Conservation (phyloP, 2,329 filamentous ascomycete genomes). For the Stachybotrys chartarum region DNA sequence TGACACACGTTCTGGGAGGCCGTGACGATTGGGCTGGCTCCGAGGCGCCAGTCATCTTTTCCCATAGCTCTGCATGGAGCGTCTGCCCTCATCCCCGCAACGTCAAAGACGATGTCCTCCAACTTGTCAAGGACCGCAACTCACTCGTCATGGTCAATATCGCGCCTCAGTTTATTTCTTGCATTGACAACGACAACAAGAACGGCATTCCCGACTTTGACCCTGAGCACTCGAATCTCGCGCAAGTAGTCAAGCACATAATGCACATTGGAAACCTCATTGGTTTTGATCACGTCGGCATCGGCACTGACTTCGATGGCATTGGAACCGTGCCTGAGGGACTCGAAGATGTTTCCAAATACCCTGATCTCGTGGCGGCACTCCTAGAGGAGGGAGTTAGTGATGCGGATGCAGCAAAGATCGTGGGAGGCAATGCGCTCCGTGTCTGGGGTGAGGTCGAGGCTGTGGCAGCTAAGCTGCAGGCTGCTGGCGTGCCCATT, state of each 20-base stretch:
- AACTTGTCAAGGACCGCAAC: conserved; percentile 64
- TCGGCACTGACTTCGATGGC: conserved; percentile 87
- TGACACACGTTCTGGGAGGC: conserved; percentile 71
- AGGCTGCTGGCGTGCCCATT: conserved; percentile 44
- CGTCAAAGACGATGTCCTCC: conserved; percentile 75
- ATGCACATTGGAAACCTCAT: conserved; percentile 74
- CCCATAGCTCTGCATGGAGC: conserved; percentile 74
- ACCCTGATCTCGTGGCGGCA: conserved; percentile 70
- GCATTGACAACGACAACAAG: conserved; percentile 49
- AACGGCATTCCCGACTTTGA: conserved; percentile 63
- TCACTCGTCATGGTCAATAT: conserved; percentile 92
- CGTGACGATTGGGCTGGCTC: conserved; percentile 61
- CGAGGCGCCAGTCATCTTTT: conserved; percentile 78
- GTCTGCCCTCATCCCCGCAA: conserved; percentile 87
- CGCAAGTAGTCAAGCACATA: conserved; percentile 74
- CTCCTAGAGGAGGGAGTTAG: conserved; percentile 66
- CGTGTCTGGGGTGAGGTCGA: conserved; percentile 82
- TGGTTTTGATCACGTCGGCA: conserved; percentile 79
- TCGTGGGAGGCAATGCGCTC: conserved; percentile 74
- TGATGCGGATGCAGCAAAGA: conserved; percentile 64
- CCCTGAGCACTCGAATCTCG: conserved; percentile 62
- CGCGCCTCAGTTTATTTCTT: conserved; percentile 73
- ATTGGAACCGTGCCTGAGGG: conserved; percentile 61
- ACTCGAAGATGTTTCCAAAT: conserved; percentile 79
- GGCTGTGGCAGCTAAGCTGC: conserved; percentile 58